phyloP scores from a whole-genome alignment of 139 green algal species.

The Dunaliella primolecta region DNA sequence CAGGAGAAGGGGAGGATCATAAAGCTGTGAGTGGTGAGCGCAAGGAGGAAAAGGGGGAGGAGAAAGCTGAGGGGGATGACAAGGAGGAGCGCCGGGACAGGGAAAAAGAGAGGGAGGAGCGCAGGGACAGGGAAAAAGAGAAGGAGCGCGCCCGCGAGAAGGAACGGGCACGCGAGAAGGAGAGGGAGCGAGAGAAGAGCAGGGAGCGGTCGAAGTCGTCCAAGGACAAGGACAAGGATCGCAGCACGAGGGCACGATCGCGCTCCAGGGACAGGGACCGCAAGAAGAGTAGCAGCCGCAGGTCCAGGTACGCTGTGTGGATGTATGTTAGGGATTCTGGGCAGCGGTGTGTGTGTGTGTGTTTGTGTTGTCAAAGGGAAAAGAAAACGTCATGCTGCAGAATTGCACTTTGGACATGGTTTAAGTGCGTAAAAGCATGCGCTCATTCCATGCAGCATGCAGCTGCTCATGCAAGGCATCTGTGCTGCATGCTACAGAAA shows the following conservation, averaged over 20 bases:
- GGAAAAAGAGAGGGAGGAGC: slow-evolving; percentile 3
- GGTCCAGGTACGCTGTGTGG: neutral
- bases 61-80: neutral
- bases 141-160: neutral
- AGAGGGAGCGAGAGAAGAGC: neutral
- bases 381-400: too few species aligned
- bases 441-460: too few species aligned
- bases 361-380: too few species aligned
- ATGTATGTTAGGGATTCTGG: too few species aligned
- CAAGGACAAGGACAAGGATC: neutral
- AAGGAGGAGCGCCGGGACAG: neutral
- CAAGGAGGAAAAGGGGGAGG: neutral
- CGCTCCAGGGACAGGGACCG: slow-evolving; percentile 12
- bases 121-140: neutral
- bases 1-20: neutral
- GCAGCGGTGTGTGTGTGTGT: too few species aligned
- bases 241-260: neutral
- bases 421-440: too few species aligned
- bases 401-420: too few species aligned
- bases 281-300: slow-evolving; percentile 2
- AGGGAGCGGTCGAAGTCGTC: neutral
- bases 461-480: too few species aligned
- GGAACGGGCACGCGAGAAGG: neutral
- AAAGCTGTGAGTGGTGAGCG: neutral
- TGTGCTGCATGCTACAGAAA: too few species aligned